Percentiles rank a stretch among this genome's conserved stretches.
These are phyloP conservation scores for Fraxinus latifolia DNA, from an alignment of 305 asterid genomes.

Conservation along the genomic window DNA sequence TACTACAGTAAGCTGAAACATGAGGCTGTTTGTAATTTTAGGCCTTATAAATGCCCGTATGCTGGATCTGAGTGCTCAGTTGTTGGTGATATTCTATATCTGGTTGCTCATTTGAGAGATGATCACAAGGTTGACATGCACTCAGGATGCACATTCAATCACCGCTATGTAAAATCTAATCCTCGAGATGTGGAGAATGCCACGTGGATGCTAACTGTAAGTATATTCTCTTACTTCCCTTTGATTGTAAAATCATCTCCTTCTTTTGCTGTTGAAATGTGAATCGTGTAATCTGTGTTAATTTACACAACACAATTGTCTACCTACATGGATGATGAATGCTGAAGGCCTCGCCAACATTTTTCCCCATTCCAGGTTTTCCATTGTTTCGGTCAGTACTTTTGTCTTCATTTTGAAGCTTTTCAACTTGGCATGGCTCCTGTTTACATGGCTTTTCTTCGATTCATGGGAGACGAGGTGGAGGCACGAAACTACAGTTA, in stretches of 20 bases:
- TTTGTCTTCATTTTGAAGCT: conserved; percentile 81
- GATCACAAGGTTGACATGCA: conserved; percentile 92
- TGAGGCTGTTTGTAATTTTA: conserved; percentile 67
- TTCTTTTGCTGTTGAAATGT: not conserved
- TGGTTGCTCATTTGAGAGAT: conserved; percentile 77
- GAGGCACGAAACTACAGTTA: conserved; percentile 72
- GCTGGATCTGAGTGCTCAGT: conserved; percentile 91
- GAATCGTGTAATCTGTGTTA: not conserved
- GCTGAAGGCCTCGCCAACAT: conserved; percentile 7
- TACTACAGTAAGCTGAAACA: conserved; percentile 82
- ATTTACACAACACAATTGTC: not conserved
- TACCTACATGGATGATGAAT: not conserved
- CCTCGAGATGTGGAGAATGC: conserved; percentile 93
- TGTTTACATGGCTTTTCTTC: conserved; percentile 84
- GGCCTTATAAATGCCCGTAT: conserved; percentile 86
- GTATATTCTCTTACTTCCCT: conserved; percentile 25
- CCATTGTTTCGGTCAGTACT: conserved; percentile 79
- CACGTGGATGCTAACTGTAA: conserved; percentile 93
- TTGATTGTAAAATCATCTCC: not conserved
- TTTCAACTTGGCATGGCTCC: conserved; percentile 83
- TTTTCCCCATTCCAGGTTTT: conserved; percentile 51
- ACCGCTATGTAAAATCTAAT: conserved; percentile 84
- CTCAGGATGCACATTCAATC: conserved; percentile 86
- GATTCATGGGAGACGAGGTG: conserved; percentile 82
- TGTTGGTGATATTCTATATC: conserved; percentile 64